Conservation (phyloP, 495 filamentous ascomycete species). For the Aspergillus cavernicola region DNA sequence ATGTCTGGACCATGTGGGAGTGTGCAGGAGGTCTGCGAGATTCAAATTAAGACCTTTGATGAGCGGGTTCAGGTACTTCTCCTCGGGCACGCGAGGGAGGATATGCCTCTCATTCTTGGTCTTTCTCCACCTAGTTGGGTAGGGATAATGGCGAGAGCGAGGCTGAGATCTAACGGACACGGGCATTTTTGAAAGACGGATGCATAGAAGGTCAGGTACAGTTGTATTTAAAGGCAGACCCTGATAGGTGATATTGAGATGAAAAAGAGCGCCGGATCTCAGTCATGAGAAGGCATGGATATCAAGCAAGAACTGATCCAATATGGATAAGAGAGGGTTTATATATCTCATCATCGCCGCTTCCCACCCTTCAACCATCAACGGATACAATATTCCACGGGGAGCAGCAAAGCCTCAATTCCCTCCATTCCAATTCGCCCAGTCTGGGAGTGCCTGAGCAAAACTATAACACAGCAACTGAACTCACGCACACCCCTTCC, state of each 20-base stretch:
- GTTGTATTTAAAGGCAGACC: neutral
- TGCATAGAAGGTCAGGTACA: neutral
- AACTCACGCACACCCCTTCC: neutral
- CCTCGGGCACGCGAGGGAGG: neutral
- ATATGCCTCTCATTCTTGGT: neutral
- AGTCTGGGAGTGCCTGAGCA: too few relatives aligned
- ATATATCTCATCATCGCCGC: neutral
- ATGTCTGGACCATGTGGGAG: neutral
- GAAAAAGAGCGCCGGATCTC: neutral
- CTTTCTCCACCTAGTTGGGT: conserved; percentile 1
- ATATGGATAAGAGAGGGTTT: neutral
- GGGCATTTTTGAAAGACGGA: neutral
- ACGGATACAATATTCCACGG: neutral
- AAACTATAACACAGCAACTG: too few relatives aligned
- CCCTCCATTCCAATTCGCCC: too few relatives aligned
- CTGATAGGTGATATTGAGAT: neutral
- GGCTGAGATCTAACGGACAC: conserved; percentile 2
- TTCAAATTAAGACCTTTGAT: neutral
- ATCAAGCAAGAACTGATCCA: neutral
- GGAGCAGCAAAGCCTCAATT: too few relatives aligned
- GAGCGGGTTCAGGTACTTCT: neutral
- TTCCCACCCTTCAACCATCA: neutral
- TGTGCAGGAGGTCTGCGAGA: neutral
- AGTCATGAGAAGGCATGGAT: neutral
- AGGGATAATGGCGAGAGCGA: conserved; percentile 8